A percentile compares a stretch with the other conserved stretches of the same genome.
These are phyloP conservation scores for Nakazawaea ernobii DNA, from an alignment of 805 yeast species.

Conservation along the genomic window DNA sequence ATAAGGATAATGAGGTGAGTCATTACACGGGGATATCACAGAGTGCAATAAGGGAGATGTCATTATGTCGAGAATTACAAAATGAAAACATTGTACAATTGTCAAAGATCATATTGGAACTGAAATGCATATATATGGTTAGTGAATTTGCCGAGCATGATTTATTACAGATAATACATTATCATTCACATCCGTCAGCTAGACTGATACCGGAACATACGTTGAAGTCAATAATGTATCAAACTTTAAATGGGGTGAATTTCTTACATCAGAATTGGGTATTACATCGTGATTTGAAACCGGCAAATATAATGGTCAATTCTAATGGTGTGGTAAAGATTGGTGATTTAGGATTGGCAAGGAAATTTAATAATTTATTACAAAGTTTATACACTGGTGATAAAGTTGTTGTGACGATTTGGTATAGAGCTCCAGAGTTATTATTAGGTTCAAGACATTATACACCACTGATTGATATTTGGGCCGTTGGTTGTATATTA, in stretches of 20 bases:
- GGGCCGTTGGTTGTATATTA: constrained; percentile 95
- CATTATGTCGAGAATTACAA: constrained; percentile 80
- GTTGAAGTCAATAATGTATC: constrained; percentile 85
- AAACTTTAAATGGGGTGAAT: constrained; percentile 84
- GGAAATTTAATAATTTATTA: constrained; percentile 79
- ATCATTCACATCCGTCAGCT: constrained; percentile 85
- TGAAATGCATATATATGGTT: constrained; percentile 87
- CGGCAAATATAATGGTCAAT: constrained; percentile 96
- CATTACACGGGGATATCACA: constrained; percentile 95
- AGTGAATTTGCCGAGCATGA: constrained; percentile 97
- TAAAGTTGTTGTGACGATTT: constrained; percentile 92
- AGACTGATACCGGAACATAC: constrained; percentile 73
- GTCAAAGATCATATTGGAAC: constrained; percentile 79
- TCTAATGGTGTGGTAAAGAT: constrained; percentile 87
- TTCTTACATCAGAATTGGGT: constrained; percentile 96
- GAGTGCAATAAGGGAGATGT: constrained; percentile 94
- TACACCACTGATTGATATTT: constrained; percentile 85
- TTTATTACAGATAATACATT: constrained; percentile 86
- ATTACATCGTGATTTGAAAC: constrained; percentile 90
- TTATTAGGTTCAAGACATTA: constrained; percentile 89
- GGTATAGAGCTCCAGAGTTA: constrained; percentile 95
- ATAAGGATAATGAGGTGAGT: constrained; percentile 75
- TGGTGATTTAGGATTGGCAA: constrained; percentile 90
- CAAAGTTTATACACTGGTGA: constrained; percentile 89
- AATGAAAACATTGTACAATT: constrained; percentile 77